Conservation (phyloP, 495 filamentous ascomycete species). For the Mytilinidion resinicola region DNA sequence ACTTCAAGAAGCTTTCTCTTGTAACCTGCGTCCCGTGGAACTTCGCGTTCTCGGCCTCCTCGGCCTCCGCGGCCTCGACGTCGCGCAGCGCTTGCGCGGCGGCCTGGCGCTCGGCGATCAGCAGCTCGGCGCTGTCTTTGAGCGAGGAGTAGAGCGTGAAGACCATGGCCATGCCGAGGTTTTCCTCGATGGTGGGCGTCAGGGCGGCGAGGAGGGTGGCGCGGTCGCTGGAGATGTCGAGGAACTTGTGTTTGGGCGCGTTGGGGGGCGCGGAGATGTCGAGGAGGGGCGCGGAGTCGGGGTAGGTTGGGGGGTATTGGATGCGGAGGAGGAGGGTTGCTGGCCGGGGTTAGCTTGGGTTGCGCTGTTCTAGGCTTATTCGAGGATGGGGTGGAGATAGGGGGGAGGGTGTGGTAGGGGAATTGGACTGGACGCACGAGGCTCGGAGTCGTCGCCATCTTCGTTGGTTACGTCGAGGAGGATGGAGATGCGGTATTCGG, state of each 20-base stretch:
- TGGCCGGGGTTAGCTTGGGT: slow-evolving; percentile 7
- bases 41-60: slow-evolving; percentile 91
- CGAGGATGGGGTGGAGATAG: too few species aligned
- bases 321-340: slow-evolving; percentile 72
- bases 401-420: too few species aligned
- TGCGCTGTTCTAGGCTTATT: too few species aligned
- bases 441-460: slow-evolving; percentile 50
- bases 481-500: slow-evolving; percentile 76
- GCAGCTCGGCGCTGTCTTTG: slow-evolving; percentile 78
- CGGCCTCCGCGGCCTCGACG: slow-evolving; percentile 57
- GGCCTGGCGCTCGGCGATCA: slow-evolving; percentile 63
- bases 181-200: slow-evolving; percentile 70
- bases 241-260: slow-evolving; percentile 55
- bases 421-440: slow-evolving; percentile 32
- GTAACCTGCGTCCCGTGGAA: slow-evolving; percentile 90
- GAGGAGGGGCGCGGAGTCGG: slow-evolving; percentile 73
- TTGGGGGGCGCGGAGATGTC: slow-evolving; percentile 67
- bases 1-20: slow-evolving; percentile 71
- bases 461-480: slow-evolving; percentile 64
- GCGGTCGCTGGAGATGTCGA: slow-evolving; percentile 64
- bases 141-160: slow-evolving; percentile 81
- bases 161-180: slow-evolving; percentile 95
- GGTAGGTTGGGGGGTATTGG: slow-evolving; percentile 78
- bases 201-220: slow-evolving; percentile 61
- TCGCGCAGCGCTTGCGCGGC: slow-evolving; percentile 58